Conservation (phyloP, 768 basidiomycete genomes). For the Suillus tomentosus region DNA sequence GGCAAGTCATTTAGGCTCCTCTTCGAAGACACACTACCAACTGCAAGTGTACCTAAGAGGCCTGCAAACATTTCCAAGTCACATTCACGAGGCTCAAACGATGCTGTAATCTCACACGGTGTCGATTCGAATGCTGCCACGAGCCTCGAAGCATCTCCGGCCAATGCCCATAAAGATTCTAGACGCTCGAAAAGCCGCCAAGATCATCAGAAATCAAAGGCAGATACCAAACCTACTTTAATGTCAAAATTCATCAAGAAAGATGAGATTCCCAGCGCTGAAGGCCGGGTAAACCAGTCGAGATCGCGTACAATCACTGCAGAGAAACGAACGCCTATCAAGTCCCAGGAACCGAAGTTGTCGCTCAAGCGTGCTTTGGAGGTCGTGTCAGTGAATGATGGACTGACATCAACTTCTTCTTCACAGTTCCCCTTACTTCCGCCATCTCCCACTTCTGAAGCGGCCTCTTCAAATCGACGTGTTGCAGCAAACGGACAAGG, state of each 20-base stretch:
- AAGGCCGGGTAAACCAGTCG: slow-evolving; percentile 1
- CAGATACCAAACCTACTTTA: neutral
- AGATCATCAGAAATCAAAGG: no score
- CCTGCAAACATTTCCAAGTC: neutral
- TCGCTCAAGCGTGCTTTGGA: slow-evolving; percentile 49
- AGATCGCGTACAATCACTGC: neutral
- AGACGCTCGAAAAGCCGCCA: neutral
- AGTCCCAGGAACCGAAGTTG: slow-evolving; percentile 22
- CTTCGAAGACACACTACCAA: slow-evolving; percentile 55
- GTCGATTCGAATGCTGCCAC: slow-evolving; percentile 8
- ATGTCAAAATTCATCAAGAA: neutral
- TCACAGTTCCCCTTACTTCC: slow-evolving; percentile 49
- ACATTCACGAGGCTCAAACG: neutral
- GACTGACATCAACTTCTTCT: neutral
- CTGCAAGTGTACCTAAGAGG: slow-evolving; percentile 22
- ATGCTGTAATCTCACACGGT: slow-evolving; percentile 8
- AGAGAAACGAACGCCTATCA: neutral
- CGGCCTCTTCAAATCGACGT: slow-evolving; percentile 27
- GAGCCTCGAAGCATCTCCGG: slow-evolving; percentile 4
- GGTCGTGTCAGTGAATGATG: slow-evolving; percentile 1
- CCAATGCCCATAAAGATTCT: slow-evolving; percentile 1
- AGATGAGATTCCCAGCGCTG: neutral
- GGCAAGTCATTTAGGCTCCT: slow-evolving; percentile 66
- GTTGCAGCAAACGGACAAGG: slow-evolving; percentile 42
- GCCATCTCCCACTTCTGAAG: slow-evolving; percentile 65